A percentile compares a stretch with the other conserved stretches of the same genome.
Evolutionary conservation across 176 grass and related monocot species (phyloP).

Genomic region (Ampelocalamus luodianensis): DNA sequence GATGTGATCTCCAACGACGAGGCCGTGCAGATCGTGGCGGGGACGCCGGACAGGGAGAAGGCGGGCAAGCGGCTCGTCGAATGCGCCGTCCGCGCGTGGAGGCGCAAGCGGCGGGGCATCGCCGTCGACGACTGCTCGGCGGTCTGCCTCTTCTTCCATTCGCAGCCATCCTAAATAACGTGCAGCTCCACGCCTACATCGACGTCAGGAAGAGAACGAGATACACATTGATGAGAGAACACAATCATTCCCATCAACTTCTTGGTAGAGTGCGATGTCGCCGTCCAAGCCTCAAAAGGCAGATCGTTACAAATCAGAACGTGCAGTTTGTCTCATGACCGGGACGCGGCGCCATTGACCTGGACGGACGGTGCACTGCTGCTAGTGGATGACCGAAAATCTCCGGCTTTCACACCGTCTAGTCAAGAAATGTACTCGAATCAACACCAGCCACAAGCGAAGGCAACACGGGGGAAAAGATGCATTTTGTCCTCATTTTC

Average conservation of each 20-base stretch:
- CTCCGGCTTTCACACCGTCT: slow-evolving; percentile 25
- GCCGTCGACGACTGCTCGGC: slow-evolving; percentile 97
- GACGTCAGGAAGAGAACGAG: neutral
- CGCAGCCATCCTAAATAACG: slow-evolving; percentile 28
- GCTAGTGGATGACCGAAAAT: slow-evolving; percentile 32
- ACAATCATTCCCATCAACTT: neutral
- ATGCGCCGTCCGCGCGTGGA: slow-evolving; percentile 71
- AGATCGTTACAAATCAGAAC: slow-evolving; percentile 23
- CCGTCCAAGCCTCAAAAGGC: slow-evolving; percentile 17
- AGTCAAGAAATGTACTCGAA: slow-evolving; percentile 36
- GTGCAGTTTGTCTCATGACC: slow-evolving; percentile 28
- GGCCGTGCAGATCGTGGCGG: slow-evolving; percentile 85
- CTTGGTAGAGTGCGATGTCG: slow-evolving; percentile 24
- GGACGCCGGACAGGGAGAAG: slow-evolving; percentile 55
- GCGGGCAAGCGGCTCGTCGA: slow-evolving; percentile 78
- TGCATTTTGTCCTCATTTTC: slow-evolving; percentile 44
- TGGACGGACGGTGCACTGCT: slow-evolving; percentile 8
- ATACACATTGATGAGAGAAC: neutral
- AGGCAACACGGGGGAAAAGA: neutral
- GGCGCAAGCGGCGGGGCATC: slow-evolving; percentile 62
- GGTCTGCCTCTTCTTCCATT: slow-evolving; percentile 85
- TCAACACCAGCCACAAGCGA: slow-evolving; percentile 31
- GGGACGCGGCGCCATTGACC: slow-evolving; percentile 31
- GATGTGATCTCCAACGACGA: slow-evolving; percentile 93
- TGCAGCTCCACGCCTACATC: neutral